Conservation (phyloP, 1,284 basidiomycete genomes). For the Ustilago vetiveriae region DNA sequence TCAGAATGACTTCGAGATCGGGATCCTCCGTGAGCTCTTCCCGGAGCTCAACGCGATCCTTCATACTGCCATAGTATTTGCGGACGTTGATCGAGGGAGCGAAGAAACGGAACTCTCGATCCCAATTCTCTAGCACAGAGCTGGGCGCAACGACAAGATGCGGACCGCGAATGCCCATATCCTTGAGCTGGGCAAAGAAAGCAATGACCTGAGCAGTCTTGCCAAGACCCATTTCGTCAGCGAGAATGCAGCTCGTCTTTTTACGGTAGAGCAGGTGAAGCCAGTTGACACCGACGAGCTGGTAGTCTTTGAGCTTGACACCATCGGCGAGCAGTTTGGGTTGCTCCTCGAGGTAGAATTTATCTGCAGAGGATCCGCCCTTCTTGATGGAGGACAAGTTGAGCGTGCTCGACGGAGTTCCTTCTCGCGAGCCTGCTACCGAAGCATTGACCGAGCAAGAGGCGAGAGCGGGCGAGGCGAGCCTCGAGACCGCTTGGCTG, state of each 20-base stretch:
- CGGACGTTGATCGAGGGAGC: conserved; percentile 84
- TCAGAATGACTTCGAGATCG: conserved; percentile 93
- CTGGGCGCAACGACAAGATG: conserved; percentile 90
- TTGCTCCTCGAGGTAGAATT: conserved; percentile 75
- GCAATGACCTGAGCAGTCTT: conserved; percentile 99
- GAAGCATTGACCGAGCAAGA: conserved; percentile 24
- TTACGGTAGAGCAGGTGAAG: conserved; percentile 84
- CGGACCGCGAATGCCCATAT: conserved; percentile 78
- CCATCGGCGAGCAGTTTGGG: conserved; percentile 77
- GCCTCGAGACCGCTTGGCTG: conserved; percentile 52
- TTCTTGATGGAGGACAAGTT: conserved; percentile 51
- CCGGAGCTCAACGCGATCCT: conserved; percentile 82
- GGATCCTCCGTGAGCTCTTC: conserved; percentile 73
- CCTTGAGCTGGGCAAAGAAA: conserved; percentile 89
- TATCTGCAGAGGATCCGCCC: conserved; percentile 45
- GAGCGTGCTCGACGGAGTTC: conserved; percentile 41
- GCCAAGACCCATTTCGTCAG: conserved; percentile 82
- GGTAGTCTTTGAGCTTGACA: conserved; percentile 92
- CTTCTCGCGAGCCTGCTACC: conserved; percentile 30
- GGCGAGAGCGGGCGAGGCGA: conserved; percentile 31
- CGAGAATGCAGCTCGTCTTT: conserved; percentile 89
- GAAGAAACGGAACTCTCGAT: conserved; percentile 91
- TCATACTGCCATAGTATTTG: conserved; percentile 92
- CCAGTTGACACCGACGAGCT: conserved; percentile 97
- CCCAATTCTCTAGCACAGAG: conserved; percentile 98